These are phyloP conservation scores for Talaromyces pinophilus DNA, from an alignment of 2,329 filamentous ascomycete species.

Conservation along the genomic window DNA sequence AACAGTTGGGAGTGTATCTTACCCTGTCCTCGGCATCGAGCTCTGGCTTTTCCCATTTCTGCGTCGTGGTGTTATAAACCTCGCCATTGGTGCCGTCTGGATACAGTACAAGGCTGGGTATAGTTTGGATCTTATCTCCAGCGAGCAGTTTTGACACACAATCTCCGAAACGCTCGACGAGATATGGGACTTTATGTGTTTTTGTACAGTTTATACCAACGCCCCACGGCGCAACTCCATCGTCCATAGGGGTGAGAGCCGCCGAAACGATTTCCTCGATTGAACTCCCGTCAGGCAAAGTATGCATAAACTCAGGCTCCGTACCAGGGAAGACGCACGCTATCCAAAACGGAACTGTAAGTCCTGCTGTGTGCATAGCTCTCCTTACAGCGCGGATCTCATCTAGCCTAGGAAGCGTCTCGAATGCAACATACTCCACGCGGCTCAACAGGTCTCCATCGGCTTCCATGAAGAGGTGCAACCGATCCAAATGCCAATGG, in stretches of 20 bases:
- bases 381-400: slow-evolving; percentile 56
- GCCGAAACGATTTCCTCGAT: slow-evolving; percentile 47
- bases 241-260: slow-evolving; percentile 34
- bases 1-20: not conserved
- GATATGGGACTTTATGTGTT: slow-evolving; percentile 34
- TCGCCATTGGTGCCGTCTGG: slow-evolving; percentile 70
- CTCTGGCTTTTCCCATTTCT: slow-evolving; percentile 54
- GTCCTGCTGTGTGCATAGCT: slow-evolving; percentile 28
- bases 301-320: slow-evolving; percentile 25
- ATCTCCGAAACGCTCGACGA: slow-evolving; percentile 34
- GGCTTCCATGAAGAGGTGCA: slow-evolving; percentile 52
- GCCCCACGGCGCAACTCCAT: slow-evolving; percentile 54
- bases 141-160: slow-evolving; percentile 44
- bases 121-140: slow-evolving; percentile 29
- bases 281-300: slow-evolving; percentile 56
- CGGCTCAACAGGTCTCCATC: slow-evolving; percentile 43
- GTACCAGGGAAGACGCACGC: slow-evolving; percentile 63
- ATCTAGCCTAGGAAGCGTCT: slow-evolving; percentile 65
- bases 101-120: slow-evolving; percentile 58
- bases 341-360: slow-evolving; percentile 58
- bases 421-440: slow-evolving; percentile 61
- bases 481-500: slow-evolving; percentile 59
- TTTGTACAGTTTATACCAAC: slow-evolving; percentile 68
- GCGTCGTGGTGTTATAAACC: slow-evolving; percentile 64
- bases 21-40: not conserved